A percentile compares a stretch with the other conserved stretches of the same genome.
Conservation (phyloP, 257 asterid genomes). For the Osmanthus fragrans region DNA sequence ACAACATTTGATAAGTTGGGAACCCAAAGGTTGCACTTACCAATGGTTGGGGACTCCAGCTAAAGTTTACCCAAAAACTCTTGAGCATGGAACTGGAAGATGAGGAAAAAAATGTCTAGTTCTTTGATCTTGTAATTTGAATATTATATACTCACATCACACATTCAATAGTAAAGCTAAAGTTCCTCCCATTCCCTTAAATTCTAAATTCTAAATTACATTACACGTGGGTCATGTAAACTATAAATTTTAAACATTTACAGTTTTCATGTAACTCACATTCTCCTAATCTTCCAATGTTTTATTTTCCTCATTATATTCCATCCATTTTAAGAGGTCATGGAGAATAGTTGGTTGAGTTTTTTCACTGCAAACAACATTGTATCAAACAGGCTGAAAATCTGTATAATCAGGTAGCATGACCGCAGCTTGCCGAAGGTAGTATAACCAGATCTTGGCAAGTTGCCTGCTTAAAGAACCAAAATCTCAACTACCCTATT, state of each 20-base stretch:
- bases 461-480: not conserved
- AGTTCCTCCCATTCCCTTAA: not conserved
- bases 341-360: not conserved
- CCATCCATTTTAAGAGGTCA: not conserved
- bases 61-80: not conserved
- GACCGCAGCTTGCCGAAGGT: not conserved
- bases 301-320: not conserved
- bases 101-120: not conserved
- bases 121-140: not conserved
- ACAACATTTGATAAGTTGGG: not conserved
- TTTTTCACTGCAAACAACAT: not conserved
- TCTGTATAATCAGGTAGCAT: not conserved
- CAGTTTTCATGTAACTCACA: not conserved
- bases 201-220: not conserved
- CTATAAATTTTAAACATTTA: not conserved
- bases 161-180: not conserved
- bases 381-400: not conserved
- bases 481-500: not conserved
- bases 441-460: not conserved
- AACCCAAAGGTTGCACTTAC: not conserved
- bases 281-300: not conserved
- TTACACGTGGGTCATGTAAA: not conserved
- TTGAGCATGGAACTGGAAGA: not conserved
- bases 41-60: too few species aligned
- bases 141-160: not conserved